Percentiles rank a stretch among this genome's conserved stretches.
Conservation (phyloP, 176 grass and related monocot species). For the Ensete ventricosum region DNA sequence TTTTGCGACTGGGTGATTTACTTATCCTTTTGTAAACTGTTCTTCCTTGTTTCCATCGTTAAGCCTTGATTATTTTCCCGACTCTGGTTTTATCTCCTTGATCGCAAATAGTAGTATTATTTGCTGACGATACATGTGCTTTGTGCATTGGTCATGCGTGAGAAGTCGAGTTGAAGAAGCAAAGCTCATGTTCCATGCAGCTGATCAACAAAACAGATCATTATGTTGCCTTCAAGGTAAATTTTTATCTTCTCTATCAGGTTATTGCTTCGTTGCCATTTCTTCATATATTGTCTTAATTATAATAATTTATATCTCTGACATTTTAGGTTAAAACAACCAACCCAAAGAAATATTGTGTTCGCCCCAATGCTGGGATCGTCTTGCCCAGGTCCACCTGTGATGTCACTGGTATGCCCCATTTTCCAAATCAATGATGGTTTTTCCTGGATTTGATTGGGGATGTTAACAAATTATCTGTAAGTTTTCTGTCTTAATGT, state of each 20-base stretch:
- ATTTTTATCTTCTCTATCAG: slow-evolving; percentile 1
- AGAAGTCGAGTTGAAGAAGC: slow-evolving; percentile 83
- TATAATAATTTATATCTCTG: no score
- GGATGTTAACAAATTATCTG: neutral
- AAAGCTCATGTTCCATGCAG: slow-evolving; percentile 91
- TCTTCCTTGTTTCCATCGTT: no score
- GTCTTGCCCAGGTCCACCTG: slow-evolving; percentile 63
- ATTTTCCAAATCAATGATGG: neutral
- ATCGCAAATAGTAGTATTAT: neutral
- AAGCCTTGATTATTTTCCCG: no score
- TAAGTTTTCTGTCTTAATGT: neutral
- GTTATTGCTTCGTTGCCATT: neutral
- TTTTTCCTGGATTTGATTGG: neutral
- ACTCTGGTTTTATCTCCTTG: neutral
- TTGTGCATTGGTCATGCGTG: neutral
- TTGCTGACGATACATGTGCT: neutral
- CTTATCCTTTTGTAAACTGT: no score
- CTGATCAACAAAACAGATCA: slow-evolving; percentile 88
- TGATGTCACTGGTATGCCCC: slow-evolving; percentile 74
- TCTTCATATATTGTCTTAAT: no score
- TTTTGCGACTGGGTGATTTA: no score
- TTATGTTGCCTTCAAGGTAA: slow-evolving; percentile 94
- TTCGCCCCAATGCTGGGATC: slow-evolving; percentile 81
- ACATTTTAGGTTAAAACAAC: slow-evolving; percentile 84
- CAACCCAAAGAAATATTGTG: slow-evolving; percentile 95